Percentiles rank a stretch among this genome's conserved stretches.
Conservation (phyloP, 1,139 yeast genomes). For the Martiniozyma asiatica region DNA sequence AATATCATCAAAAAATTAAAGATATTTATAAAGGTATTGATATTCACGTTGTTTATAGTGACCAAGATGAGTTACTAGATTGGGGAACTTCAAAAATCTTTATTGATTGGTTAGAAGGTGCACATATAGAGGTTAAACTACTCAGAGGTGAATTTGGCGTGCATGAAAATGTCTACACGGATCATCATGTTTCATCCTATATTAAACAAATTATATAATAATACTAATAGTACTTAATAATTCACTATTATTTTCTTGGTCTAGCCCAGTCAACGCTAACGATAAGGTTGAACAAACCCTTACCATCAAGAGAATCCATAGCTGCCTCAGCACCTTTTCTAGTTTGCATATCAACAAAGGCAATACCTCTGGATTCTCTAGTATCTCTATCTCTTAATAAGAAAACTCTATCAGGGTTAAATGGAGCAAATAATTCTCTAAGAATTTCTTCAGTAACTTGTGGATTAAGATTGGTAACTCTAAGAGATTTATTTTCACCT, state of each 20-base stretch:
- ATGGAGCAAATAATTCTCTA: slow-evolving; percentile 60
- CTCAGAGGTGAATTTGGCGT: slow-evolving; percentile 17
- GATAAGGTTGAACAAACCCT: slow-evolving; percentile 87
- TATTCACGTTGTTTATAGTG: slow-evolving; percentile 24
- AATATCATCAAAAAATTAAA: no score
- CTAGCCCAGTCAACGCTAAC: slow-evolving; percentile 55
- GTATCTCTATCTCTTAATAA: slow-evolving; percentile 88
- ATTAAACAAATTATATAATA: no score
- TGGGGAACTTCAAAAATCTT: slow-evolving; percentile 1
- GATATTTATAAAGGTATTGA: slow-evolving; percentile 6
- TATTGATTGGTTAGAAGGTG: slow-evolving; percentile 2
- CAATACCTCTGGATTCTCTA: slow-evolving; percentile 91
- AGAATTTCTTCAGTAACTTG: slow-evolving; percentile 76
- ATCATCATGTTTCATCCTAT: no score
- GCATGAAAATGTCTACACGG: slow-evolving; percentile 25
- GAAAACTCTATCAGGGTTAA: slow-evolving; percentile 72
- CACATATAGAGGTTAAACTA: not conserved
- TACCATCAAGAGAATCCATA: slow-evolving; percentile 69
- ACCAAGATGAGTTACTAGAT: slow-evolving; percentile 25
- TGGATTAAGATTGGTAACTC: slow-evolving; percentile 84
- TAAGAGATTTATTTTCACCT: slow-evolving; percentile 82
- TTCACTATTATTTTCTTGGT: slow-evolving; percentile 18
- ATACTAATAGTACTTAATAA: no score
- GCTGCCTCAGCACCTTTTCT: slow-evolving; percentile 68
- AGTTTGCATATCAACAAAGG: slow-evolving; percentile 79